Percentiles rank a stretch among this genome's conserved stretches.
Evolutionary conservation across 1,284 basidiomycete species (phyloP).

Genomic region (Ustilago sp.): DNA sequence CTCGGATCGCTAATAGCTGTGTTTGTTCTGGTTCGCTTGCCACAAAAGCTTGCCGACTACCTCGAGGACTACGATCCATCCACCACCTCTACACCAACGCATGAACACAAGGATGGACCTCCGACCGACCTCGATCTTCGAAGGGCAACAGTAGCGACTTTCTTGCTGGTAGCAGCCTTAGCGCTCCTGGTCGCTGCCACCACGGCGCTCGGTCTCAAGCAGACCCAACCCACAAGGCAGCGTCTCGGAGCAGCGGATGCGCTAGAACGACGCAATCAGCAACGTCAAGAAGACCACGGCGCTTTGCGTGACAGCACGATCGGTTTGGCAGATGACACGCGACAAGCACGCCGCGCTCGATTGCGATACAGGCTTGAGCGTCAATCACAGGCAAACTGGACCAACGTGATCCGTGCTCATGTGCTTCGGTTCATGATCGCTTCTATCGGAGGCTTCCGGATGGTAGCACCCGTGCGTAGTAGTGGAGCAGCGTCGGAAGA

Average conservation of each 20-base stretch:
- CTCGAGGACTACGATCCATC: constrained; percentile 17
- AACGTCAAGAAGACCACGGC: constrained; percentile 25
- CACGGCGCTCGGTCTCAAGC: constrained; percentile 29
- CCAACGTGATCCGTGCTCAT: constrained; percentile 21
- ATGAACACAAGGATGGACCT: background rate
- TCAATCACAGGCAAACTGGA: constrained; percentile 19
- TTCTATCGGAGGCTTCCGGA: constrained; percentile 35
- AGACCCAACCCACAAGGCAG: background rate
- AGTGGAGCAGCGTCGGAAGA: background rate
- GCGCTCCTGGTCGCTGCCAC: constrained; percentile 28
- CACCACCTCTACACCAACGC: background rate
- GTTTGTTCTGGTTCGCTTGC: constrained; percentile 54
- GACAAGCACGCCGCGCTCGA: constrained; percentile 37
- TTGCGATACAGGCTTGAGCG: constrained; percentile 29
- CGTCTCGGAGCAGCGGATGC: constrained; percentile 9
- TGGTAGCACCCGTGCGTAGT: constrained; percentile 17
- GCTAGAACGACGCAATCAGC: constrained; percentile 1
- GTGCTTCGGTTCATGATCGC: constrained; percentile 15
- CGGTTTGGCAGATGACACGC: constrained; percentile 25
- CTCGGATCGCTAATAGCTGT: constrained; percentile 53
- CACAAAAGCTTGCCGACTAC: constrained; percentile 41
- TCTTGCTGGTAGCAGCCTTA: constrained; percentile 46
- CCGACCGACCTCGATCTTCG: constrained; percentile 29
- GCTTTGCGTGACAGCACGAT: constrained; percentile 41
- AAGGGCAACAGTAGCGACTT: constrained; percentile 36